phyloP scores from a whole-genome alignment of 306 rosid species.

The Vigna angularis region DNA sequence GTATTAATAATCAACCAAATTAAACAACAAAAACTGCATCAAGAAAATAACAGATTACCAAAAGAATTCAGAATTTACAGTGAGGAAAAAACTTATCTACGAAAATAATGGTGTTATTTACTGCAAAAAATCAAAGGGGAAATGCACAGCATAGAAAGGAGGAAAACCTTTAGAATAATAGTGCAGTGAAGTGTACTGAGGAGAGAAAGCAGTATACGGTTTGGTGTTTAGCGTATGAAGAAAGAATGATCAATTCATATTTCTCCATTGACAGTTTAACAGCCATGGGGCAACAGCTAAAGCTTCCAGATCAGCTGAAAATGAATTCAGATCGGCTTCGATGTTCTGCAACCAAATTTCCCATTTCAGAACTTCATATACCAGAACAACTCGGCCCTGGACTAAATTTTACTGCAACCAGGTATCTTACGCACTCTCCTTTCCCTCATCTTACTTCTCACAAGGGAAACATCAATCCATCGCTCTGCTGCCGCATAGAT shows the following conservation, averaged over 20 bases:
- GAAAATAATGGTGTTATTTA: background rate
- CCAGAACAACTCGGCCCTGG: conserved; percentile 27
- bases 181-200: background rate
- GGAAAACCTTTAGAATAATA: conserved; percentile 23
- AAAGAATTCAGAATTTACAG: background rate
- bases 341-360: conserved; percentile 29
- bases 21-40: background rate
- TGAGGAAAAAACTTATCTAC: background rate
- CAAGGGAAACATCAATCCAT: conserved; percentile 73
- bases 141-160: background rate
- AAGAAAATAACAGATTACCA: conserved; percentile 9
- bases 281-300: conserved; percentile 25
- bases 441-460: conserved; percentile 72
- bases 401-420: conserved; percentile 61
- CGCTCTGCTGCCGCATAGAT: conserved; percentile 73
- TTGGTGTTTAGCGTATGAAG: conserved; percentile 15
- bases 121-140: background rate
- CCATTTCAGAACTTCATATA: conserved; percentile 37
- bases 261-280: conserved; percentile 17
- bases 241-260: background rate
- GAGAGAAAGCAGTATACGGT: background rate
- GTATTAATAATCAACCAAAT: background rate
- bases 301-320: conserved; percentile 26
- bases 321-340: conserved; percentile 12
- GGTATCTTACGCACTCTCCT: conserved; percentile 68